Evolutionary conservation across 305 asterid genomes (phyloP), one percentile per base, ranked within the genome.

Genomic region (Plantago coronopus): DNA sequence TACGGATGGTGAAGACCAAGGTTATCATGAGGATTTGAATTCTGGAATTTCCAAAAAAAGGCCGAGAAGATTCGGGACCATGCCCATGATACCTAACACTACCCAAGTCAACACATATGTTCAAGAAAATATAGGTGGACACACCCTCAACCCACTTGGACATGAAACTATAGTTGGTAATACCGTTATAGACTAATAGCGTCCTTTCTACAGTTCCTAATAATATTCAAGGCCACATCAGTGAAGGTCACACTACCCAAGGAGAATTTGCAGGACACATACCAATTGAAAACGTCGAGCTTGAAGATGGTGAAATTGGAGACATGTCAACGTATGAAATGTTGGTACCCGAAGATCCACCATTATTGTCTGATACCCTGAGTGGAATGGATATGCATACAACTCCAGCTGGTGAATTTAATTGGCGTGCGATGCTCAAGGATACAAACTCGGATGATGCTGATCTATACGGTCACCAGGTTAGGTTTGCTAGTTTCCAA

Each of bases 1-100:
- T 70, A 69, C 0, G 11, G 29, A 14, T 22, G 69, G 57, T 65
- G 70, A 64, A 76, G 61, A 48, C 1, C n/a, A 18, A 65, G 15
- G n/a, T 9, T 3, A 17, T 0, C 45, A 54, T 7, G 47, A 11
- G n/a, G 1, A 54, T 31, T 47, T 8, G 12, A 38, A n/a, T 18
- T 21, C 3, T 14, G 57, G 40, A 17, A 34, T 56, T 7, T 31
- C 67, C 14, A 47, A 50, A 23, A 40, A 54, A 6, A 60, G 40
- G 49, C 17, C 47, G 8, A 60, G 29, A 54, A 57, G 38, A 61
- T 54, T 40, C 16, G 78, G 68, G 2, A 40, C 45, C 45, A 68
- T 64, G 65, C 74, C 71, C 17, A 7, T 6, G 59, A 1, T 60
- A 13, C 13, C 6, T 2, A 2, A 29, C 8, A 18, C 8, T 34